Conservation (phyloP, 768 basidiomycete species). For the Wakefieldia striispora region DNA sequence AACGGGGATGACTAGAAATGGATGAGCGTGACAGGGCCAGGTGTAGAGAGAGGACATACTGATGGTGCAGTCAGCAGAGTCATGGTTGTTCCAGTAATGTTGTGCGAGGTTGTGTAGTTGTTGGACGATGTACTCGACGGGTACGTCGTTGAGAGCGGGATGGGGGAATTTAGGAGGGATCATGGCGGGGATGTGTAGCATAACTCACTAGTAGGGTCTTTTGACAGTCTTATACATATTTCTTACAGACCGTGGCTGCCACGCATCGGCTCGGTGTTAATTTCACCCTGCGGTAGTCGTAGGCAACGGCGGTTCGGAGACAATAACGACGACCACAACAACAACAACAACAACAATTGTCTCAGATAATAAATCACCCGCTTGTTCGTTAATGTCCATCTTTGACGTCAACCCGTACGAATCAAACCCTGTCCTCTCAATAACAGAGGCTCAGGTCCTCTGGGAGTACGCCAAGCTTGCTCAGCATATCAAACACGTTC, state of each 20-base stretch:
- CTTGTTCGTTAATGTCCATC: too few relatives aligned
- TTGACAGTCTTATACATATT: too few relatives aligned
- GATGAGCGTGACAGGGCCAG: constrained; percentile 1
- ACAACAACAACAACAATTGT: too few relatives aligned
- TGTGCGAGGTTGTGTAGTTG: constrained; percentile 45
- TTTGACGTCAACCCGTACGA: constrained; percentile 71
- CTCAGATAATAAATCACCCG: too few relatives aligned
- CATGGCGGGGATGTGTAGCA: too few relatives aligned
- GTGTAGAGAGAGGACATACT: constrained; percentile 39
- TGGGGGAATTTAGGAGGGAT: too few relatives aligned
- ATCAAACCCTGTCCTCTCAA: constrained; percentile 61
- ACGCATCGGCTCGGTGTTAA: too few relatives aligned
- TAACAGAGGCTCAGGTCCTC: constrained; percentile 74
- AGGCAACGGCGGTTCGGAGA: not conserved
- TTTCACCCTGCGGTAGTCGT: not conserved
- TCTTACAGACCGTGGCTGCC: too few relatives aligned
- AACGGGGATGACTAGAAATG: constrained; percentile 44
- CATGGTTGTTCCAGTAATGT: constrained; percentile 71
- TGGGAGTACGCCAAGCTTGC: constrained; percentile 93
- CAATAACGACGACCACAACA: too few relatives aligned
- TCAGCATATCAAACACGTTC: constrained; percentile 73
- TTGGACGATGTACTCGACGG: too few relatives aligned
- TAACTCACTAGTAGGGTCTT: too few relatives aligned
- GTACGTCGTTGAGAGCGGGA: too few relatives aligned
- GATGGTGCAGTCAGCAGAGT: constrained; percentile 78